Percentiles rank a stretch among this genome's conserved stretches.
These are phyloP conservation scores for Thelonectria discophora DNA, from an alignment of 2,329 filamentous ascomycete genomes.

Conservation along the genomic window DNA sequence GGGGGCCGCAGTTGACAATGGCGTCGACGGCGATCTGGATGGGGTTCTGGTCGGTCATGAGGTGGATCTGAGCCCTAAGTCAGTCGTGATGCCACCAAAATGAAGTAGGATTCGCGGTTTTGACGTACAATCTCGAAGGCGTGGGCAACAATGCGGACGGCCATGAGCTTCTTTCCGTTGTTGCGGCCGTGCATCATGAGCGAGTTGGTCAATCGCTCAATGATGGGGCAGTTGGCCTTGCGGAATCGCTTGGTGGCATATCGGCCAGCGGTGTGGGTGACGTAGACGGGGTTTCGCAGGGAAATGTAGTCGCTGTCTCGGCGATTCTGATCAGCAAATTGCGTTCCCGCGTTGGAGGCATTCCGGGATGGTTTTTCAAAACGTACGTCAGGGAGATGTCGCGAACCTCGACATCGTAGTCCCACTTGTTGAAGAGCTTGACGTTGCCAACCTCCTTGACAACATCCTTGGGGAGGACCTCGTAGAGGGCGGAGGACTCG, in stretches of 20 bases:
- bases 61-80: conserved; percentile 79
- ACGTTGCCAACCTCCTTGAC: conserved; percentile 87
- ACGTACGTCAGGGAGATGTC: conserved; percentile 99
- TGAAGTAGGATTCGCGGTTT: conserved; percentile 3
- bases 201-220: conserved; percentile 99
- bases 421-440: conserved; percentile 98
- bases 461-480: conserved; percentile 93
- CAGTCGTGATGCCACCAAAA: conserved; percentile 34
- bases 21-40: conserved; percentile 99
- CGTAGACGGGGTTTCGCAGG: conserved; percentile 98
- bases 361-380: conserved; percentile 24
- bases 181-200: conserved; percentile 99
- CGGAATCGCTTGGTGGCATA: conserved; percentile 99
- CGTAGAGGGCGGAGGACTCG: conserved; percentile 77
- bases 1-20: conserved; percentile 99
- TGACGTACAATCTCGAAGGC: conserved; percentile 97
- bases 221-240: conserved; percentile 99
- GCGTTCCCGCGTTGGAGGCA: conserved; percentile 28
- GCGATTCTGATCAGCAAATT: conserved; percentile 46
- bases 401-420: conserved; percentile 99
- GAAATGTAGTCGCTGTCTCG: conserved; percentile 94
- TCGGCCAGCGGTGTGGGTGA: conserved; percentile 97
- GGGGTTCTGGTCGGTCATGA: conserved; percentile 99
- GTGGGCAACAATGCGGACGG: conserved; percentile 98
- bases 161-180: conserved; percentile 99